Evolutionary conservation across 164 flowering plant species (phyloP).

Genomic region (grape (Vitis vinifera)): DNA sequence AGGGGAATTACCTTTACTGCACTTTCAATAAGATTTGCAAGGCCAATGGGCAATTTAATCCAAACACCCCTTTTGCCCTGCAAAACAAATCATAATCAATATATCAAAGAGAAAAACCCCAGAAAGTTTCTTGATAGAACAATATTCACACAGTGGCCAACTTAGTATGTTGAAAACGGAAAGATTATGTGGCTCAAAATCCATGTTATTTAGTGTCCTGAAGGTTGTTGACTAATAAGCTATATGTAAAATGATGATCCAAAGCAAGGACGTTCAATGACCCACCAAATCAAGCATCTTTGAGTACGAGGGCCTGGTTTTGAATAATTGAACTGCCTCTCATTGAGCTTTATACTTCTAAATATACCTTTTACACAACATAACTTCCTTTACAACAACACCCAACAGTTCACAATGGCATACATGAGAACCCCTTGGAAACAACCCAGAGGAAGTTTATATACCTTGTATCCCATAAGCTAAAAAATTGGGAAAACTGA

Average conservation of each 20-base stretch:
- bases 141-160: not conserved
- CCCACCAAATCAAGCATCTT: too few species aligned
- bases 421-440: too few species aligned
- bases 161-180: not conserved
- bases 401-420: too few species aligned
- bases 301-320: too few species aligned
- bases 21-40: conserved; percentile 41
- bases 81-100: conserved; percentile 4
- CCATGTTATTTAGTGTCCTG: not conserved
- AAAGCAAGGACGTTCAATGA: too few species aligned
- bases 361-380: too few species aligned
- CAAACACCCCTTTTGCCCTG: conserved; percentile 54
- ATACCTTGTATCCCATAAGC: too few species aligned
- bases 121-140: not conserved
- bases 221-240: not conserved
- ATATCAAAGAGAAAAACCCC: not conserved
- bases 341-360: too few species aligned
- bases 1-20: conserved; percentile 31
- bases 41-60: conserved; percentile 46
- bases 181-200: not conserved
- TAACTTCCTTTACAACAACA: too few species aligned
- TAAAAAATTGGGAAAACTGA: too few species aligned
- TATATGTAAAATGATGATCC: not conserved
- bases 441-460: too few species aligned
- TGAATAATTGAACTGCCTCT: too few species aligned